A percentile compares a stretch with the other conserved stretches of the same genome.
Evolutionary conservation across 2,329 filamentous ascomycete species (phyloP).

Genomic region (Aspergillus glaucus): DNA sequence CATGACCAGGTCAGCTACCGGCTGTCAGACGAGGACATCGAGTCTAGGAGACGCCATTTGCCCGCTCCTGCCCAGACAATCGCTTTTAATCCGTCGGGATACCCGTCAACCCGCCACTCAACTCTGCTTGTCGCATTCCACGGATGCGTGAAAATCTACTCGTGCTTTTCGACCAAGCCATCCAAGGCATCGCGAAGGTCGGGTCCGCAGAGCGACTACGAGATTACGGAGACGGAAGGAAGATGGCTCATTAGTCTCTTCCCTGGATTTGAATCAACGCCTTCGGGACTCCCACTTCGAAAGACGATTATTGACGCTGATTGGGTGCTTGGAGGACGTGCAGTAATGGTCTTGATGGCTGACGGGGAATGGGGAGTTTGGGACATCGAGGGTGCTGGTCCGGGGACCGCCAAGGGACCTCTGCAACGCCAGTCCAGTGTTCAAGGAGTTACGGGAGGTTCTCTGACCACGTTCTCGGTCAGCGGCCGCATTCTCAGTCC

Average conservation of each 20-base stretch:
- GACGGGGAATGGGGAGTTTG: constrained; percentile 47
- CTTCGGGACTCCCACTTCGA: constrained; percentile 25
- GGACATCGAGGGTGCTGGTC: constrained; percentile 43
- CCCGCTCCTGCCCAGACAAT: constrained; percentile 46
- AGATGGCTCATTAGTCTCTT: constrained; percentile 41
- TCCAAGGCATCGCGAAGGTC: constrained; percentile 21
- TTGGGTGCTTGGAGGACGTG: constrained; percentile 41
- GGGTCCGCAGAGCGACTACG: constrained; percentile 24
- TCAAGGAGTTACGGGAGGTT: constrained; percentile 35
- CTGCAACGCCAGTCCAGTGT: constrained; percentile 32
- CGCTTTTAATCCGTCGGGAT: constrained; percentile 49
- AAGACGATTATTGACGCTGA: constrained; percentile 41
- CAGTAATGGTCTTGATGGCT: constrained; percentile 39
- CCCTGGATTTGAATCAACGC: constrained; percentile 33
- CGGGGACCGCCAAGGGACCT: constrained; percentile 33
- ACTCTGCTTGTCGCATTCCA: constrained; percentile 51
- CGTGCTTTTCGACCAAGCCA: constrained; percentile 41
- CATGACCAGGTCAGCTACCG: constrained; percentile 15
- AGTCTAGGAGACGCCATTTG: constrained; percentile 44
- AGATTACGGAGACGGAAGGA: constrained; percentile 29
- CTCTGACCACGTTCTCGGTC: constrained; percentile 37
- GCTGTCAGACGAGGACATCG: constrained; percentile 31
- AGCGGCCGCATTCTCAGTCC: constrained; percentile 33
- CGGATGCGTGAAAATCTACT: constrained; percentile 54
- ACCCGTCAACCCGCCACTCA: constrained; percentile 48